phyloP scores from a whole-genome alignment of 495 filamentous ascomycete species.

The Pseudevernia furfuracea region DNA sequence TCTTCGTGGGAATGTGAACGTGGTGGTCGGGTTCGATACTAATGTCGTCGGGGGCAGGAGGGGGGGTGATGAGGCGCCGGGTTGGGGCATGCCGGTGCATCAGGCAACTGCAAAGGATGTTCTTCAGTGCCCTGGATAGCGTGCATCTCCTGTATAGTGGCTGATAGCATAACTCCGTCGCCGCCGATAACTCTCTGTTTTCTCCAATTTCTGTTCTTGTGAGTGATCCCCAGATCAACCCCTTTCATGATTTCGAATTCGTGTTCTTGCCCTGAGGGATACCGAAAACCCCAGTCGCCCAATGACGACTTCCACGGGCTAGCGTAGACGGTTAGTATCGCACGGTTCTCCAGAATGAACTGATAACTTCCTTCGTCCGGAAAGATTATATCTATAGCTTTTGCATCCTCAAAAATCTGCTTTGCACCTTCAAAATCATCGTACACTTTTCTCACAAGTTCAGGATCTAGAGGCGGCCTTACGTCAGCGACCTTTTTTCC shows the following conservation, averaged over 20 bases:
- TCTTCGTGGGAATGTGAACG: too few species aligned
- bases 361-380: conserved; percentile 55
- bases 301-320: conserved; percentile 57
- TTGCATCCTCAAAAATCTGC: conserved; percentile 30
- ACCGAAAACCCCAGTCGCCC: conserved; percentile 53
- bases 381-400: conserved; percentile 43
- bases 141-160: conserved; percentile 32
- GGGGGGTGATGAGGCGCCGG: too few species aligned
- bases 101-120: conserved; percentile 36
- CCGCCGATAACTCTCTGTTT: conserved; percentile 8
- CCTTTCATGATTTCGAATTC: conserved; percentile 37
- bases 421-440: conserved; percentile 31
- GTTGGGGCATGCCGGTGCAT: too few species aligned
- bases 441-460: conserved; percentile 28
- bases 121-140: conserved; percentile 40
- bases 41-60: too few species aligned
- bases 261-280: conserved; percentile 41
- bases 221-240: conserved; percentile 58
- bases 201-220: conserved; percentile 30
- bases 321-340: conserved; percentile 52
- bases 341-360: conserved; percentile 51
- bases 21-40: too few species aligned
- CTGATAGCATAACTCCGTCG: conserved; percentile 26
- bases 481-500: conserved; percentile 31
- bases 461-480: conserved; percentile 25